Evolutionary conservation across 176 grass and related monocot genomes (phyloP), one percentile per base, ranked within the genome.

Genomic region (Zoysia japonica): DNA sequence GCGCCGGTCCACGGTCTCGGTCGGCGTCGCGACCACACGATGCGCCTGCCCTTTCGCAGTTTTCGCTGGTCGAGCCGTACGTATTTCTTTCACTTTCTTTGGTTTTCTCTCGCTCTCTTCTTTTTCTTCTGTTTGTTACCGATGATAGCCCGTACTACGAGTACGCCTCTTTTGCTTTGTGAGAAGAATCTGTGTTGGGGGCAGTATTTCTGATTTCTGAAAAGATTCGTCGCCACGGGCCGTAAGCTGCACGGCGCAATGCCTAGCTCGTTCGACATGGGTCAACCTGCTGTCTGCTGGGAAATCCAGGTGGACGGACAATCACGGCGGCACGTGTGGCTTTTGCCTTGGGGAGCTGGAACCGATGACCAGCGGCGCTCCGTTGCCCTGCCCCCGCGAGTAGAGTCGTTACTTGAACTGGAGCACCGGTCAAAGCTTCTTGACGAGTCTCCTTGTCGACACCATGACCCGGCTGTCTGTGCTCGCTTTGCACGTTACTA

Each of bases 41-140:
- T 67, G 61, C 37, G 64, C 35, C 64, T 19, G 53, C 37, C 48
- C 82, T 75, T 78, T 63, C 41, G 67, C 15, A 28, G 28, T 28
- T 28, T 28, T 28, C 28, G 28, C 28, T 28, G 78, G 67, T 65
- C 16, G 72, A 19, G 41, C 38, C 17, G 11, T 11, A 4, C 44
- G 56, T 14, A 28, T 6, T 6, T 9, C 2, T 1, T 6, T 8
- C 6, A 5, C 37, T 6, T 11, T 2, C 3, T 36, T 16, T 28
- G 28, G 28, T 28, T 28, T 28, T 28, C 28, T 28, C 28, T 28
- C n/a, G n/a, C 28, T 28, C 28, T n/a, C 0, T 5, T 0, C 7
- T 28, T 5, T 37, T 10, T 3, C 7, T 65, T 64, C 19, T 3
- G 11, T 13, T 46, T 39, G 16, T 11, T 16, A 54, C 53, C 28